phyloP scores from a whole-genome alignment of 345 rosid species.

The Streptanthus diversifolius region DNA sequence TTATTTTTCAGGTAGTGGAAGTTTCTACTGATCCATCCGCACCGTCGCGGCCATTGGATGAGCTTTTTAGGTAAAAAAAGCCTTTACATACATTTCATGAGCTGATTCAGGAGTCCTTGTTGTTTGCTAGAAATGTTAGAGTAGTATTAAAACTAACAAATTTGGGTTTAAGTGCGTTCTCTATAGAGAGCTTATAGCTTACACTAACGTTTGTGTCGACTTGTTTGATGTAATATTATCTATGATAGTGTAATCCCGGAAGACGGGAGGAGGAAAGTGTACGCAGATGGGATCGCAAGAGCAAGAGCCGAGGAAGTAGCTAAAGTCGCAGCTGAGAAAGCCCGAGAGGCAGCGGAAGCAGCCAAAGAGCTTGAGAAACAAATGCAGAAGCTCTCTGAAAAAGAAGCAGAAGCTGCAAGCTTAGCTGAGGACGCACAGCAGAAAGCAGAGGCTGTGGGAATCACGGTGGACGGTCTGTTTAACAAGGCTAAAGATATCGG shows the following conservation, averaged over 20 bases:
- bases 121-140: background rate
- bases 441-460: constrained; percentile 57
- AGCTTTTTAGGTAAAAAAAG: constrained; percentile 72
- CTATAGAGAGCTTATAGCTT: background rate
- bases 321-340: constrained; percentile 51
- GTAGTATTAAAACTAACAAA: background rate
- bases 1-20: constrained; percentile 61
- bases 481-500: constrained; percentile 63
- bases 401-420: constrained; percentile 51
- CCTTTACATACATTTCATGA: background rate
- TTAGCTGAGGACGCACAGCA: constrained; percentile 61
- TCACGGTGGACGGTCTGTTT: constrained; percentile 45
- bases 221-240: background rate
- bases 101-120: background rate
- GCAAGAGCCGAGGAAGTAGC: constrained; percentile 70
- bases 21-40: constrained; percentile 77
- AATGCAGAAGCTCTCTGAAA: constrained; percentile 56
- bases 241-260: constrained; percentile 65
- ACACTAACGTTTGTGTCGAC: background rate
- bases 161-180: background rate
- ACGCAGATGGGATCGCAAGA: constrained; percentile 60
- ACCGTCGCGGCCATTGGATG: constrained; percentile 51
- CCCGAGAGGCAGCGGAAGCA: constrained; percentile 51
- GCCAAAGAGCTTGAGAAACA: constrained; percentile 34
- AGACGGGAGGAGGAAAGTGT: constrained; percentile 79